A percentile compares a stretch with the other conserved stretches of the same genome.
These are phyloP conservation scores for Tylopilus plumbeoviolaceoides DNA, from an alignment of 768 basidiomycete species.

Conservation along the genomic window DNA sequence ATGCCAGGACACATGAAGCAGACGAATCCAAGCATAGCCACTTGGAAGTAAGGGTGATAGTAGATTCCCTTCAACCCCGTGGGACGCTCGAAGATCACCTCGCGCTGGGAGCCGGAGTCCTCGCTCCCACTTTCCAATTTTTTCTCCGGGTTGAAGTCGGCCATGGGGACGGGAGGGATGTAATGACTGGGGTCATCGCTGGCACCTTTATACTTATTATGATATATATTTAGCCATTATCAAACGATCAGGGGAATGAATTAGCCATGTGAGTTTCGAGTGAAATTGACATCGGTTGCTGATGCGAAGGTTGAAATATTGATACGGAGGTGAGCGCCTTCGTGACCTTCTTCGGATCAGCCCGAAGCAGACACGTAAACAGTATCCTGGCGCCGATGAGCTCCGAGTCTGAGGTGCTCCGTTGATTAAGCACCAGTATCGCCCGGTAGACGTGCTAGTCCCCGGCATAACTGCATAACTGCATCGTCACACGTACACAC, in stretches of 20 bases:
- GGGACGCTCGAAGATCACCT: slow-evolving; percentile 42
- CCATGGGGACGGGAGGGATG: slow-evolving; percentile 7
- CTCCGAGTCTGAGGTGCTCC: too few relatives aligned
- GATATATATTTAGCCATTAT: not conserved
- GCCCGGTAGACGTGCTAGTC: not conserved
- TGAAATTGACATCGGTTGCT: slow-evolving; percentile 3
- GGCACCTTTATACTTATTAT: slow-evolving; percentile 16
- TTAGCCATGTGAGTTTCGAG: slow-evolving; percentile 15
- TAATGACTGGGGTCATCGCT: not conserved
- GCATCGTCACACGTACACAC: not conserved
- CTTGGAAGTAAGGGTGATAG: slow-evolving; percentile 43
- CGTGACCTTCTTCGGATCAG: too few relatives aligned
- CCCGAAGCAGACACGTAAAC: not conserved
- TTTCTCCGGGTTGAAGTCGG: slow-evolving; percentile 18
- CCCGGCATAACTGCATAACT: not conserved
- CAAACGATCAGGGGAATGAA: not conserved
- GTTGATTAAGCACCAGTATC: too few relatives aligned
- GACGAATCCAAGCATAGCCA: slow-evolving; percentile 64
- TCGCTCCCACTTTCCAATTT: slow-evolving; percentile 25
- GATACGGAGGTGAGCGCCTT: too few relatives aligned
- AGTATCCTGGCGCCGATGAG: too few relatives aligned
- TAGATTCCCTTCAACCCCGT: slow-evolving; percentile 54
- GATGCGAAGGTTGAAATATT: not conserved
- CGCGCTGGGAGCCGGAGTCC: slow-evolving; percentile 24
- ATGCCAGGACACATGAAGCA: slow-evolving; percentile 60